Evolutionary conservation across 768 basidiomycete genomes (phyloP).

Genomic region (Kwoniella botswanensis): DNA sequence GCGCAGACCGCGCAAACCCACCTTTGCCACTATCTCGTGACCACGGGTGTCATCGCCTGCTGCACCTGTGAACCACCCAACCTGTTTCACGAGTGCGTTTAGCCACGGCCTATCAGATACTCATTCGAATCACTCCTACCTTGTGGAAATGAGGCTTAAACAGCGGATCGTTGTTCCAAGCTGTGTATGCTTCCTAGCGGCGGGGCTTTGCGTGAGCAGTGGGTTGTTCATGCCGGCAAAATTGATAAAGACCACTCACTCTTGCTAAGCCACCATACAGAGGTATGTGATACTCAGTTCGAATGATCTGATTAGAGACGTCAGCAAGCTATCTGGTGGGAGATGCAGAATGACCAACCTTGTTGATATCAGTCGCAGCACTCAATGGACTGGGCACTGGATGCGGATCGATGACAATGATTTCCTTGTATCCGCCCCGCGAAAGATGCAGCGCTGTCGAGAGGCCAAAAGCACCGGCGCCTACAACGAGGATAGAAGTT

Average conservation of each 20-base stretch:
- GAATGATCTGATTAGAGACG: neutral
- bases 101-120: neutral
- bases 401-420: slow-evolving; percentile 12
- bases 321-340: neutral
- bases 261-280: slow-evolving; percentile 11
- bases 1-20: neutral
- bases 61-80: slow-evolving; percentile 12
- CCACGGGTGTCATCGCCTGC: slow-evolving; percentile 8
- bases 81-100: neutral
- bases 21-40: slow-evolving; percentile 6
- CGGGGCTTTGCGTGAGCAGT: too few species aligned
- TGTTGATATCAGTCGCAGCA: slow-evolving; percentile 12
- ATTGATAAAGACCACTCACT: neutral
- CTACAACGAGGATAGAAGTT: slow-evolving; percentile 7
- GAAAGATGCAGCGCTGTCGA: slow-evolving; percentile 6
- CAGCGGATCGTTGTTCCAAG: slow-evolving; percentile 5
- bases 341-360: neutral
- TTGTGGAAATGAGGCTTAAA: slow-evolving; percentile 14
- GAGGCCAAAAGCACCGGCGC: slow-evolving; percentile 8
- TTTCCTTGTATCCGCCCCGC: neutral
- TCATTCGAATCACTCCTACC: neutral
- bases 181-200: slow-evolving; percentile 5
- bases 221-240: neutral
- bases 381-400: slow-evolving; percentile 8
- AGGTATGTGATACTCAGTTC: slow-evolving; percentile 8